Percentiles rank a stretch among this genome's conserved stretches.
Conservation (phyloP, 2,329 filamentous ascomycete genomes). For the Teratosphaeria viscida region DNA sequence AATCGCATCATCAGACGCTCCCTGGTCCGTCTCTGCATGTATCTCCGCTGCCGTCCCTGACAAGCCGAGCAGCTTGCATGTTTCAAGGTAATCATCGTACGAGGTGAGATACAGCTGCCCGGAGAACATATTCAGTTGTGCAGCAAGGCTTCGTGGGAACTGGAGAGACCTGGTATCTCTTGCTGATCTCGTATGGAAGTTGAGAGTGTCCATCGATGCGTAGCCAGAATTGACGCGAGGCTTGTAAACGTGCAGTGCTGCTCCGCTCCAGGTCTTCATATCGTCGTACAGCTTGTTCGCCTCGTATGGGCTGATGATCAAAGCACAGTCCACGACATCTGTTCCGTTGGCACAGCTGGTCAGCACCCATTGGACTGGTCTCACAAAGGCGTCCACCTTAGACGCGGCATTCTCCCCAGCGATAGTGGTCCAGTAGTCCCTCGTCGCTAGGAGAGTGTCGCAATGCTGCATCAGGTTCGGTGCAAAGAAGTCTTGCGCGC, state of each 20-base stretch:
- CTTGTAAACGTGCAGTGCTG: conserved; percentile 41
- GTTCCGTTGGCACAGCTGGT: conserved; percentile 17
- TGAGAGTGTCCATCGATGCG: conserved; percentile 35
- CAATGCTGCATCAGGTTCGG: conserved; percentile 22
- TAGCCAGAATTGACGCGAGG: conserved; percentile 32
- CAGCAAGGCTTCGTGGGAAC: conserved; percentile 23
- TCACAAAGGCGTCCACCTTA: conserved; percentile 38
- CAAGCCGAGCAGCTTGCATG: conserved; percentile 46
- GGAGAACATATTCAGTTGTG: conserved; percentile 54
- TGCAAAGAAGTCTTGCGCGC: not conserved
- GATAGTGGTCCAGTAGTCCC: conserved; percentile 35
- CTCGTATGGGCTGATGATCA: conserved; percentile 53
- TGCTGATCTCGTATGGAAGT: conserved; percentile 33
- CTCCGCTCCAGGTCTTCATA: conserved; percentile 24
- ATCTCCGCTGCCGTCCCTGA: conserved; percentile 2
- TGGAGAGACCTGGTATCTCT: conserved; percentile 5
- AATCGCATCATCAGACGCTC: not conserved
- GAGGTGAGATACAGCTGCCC: conserved; percentile 55
- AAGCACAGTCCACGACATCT: conserved; percentile 19
- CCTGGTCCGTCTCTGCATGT: not conserved
- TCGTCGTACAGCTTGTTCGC: conserved; percentile 40
- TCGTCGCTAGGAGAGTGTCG: conserved; percentile 35
- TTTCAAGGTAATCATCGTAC: conserved; percentile 43
- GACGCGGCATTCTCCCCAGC: not conserved
- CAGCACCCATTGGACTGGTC: conserved; percentile 47